A percentile compares a stretch with the other conserved stretches of the same genome.
These are phyloP conservation scores for Neopestalotiopsis sp. DNA, from an alignment of 2,329 filamentous ascomycete genomes.

Conservation along the genomic window DNA sequence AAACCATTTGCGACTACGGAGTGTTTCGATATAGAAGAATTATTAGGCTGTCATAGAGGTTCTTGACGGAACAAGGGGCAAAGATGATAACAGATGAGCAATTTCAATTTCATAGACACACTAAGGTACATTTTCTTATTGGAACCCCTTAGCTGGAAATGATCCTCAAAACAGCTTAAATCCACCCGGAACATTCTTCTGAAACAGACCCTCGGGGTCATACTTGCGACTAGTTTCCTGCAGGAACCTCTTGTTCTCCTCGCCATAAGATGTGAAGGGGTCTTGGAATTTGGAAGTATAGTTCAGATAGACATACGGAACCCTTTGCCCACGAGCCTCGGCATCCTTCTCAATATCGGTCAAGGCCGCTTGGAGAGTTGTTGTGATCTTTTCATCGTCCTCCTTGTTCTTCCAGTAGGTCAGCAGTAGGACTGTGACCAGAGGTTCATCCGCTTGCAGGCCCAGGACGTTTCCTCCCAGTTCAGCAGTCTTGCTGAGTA, in stretches of 20 bases:
- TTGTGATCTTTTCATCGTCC: background rate
- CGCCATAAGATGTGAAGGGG: constrained; percentile 26
- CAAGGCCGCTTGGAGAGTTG: background rate
- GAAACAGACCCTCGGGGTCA: constrained; percentile 34
- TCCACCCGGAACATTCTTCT: constrained; percentile 28
- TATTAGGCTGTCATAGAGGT: too few relatives aligned
- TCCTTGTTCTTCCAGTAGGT: background rate
- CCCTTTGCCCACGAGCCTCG: background rate
- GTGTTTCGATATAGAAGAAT: too few relatives aligned
- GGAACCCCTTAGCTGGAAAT: too few relatives aligned
- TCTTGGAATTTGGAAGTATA: constrained; percentile 27
- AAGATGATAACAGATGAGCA: too few relatives aligned
- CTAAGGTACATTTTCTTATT: too few relatives aligned
- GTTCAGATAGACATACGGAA: constrained; percentile 25
- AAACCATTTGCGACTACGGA: too few relatives aligned
- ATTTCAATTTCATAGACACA: too few relatives aligned
- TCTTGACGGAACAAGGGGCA: too few relatives aligned
- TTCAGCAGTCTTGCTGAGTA: background rate
- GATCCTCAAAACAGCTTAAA: constrained; percentile 24
- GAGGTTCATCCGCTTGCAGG: background rate
- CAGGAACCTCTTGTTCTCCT: constrained; percentile 22
- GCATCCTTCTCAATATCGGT: background rate
- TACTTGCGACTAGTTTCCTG: constrained; percentile 28
- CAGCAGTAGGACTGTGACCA: background rate
- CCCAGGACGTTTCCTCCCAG: background rate